These are phyloP conservation scores for Aethionema arabicum DNA, from an alignment of 345 rosid genomes.

Conservation along the genomic window DNA sequence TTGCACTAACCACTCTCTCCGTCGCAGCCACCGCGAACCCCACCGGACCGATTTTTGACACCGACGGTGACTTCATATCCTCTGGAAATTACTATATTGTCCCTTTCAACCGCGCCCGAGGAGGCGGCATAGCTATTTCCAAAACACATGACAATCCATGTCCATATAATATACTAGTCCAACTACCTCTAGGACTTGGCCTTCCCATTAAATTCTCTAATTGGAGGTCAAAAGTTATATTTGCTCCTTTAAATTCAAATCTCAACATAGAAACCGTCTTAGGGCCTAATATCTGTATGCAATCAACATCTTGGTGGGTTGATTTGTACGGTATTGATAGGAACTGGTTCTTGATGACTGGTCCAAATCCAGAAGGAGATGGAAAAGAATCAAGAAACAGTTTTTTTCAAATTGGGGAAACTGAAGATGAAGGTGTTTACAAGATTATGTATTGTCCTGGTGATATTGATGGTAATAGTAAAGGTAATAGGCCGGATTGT, in stretches of 20 bases:
- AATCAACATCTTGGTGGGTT: neutral
- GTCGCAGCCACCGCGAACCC: neutral
- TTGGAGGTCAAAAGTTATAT: neutral
- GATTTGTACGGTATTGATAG: neutral
- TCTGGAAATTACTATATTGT: neutral
- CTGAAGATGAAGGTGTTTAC: neutral
- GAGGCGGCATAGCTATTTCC: neutral
- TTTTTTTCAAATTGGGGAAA: neutral
- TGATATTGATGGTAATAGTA: neutral
- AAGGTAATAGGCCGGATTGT: neutral
- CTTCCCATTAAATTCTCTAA: neutral
- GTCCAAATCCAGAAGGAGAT: neutral
- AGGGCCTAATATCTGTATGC: neutral
- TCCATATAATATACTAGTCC: neutral
- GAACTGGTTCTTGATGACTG: neutral
- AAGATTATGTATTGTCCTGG: neutral
- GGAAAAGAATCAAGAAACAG: neutral
- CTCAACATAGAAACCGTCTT: neutral
- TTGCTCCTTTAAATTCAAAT: neutral
- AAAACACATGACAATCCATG: neutral
- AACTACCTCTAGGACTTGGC: neutral
- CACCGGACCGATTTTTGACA: neutral
- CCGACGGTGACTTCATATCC: neutral
- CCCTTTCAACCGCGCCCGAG: neutral
- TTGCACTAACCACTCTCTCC: neutral